Conservation (phyloP, 192 early-diverging fungal genomes). For the Ramicandelaber brevisporus region DNA sequence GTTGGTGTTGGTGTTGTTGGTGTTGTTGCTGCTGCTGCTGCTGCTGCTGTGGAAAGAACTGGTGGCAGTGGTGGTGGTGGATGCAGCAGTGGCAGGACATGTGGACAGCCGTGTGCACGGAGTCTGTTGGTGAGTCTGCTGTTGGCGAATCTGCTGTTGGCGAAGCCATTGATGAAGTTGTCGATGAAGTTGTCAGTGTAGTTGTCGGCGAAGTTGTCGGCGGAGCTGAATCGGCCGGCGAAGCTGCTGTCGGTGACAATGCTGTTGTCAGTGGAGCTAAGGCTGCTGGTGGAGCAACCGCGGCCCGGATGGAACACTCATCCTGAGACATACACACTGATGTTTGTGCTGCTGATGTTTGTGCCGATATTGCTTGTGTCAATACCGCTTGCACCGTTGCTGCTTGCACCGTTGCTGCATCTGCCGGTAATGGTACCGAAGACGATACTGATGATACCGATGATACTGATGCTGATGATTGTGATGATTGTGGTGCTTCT, state of each 20-base stretch:
- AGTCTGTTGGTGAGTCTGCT: neutral
- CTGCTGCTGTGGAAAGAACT: neutral
- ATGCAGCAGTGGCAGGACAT: conserved; percentile 2
- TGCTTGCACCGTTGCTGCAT: neutral
- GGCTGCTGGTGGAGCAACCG: too few species aligned
- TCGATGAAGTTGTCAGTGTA: neutral
- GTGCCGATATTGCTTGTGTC: conserved; percentile 1
- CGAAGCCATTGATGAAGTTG: neutral
- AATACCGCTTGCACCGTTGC: neutral
- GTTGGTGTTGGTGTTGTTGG: neutral
- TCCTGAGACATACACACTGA: too few species aligned
- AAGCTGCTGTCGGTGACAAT: too few species aligned
- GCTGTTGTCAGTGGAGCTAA: too few species aligned
- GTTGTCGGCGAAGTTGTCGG: neutral
- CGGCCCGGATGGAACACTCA: too few species aligned
- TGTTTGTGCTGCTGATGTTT: neutral
- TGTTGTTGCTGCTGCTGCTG: neutral
- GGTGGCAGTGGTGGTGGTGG: neutral
- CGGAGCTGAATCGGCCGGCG: conserved; percentile 2
- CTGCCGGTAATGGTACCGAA: neutral
- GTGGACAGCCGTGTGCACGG: conserved; percentile 2
- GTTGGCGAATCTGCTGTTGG: neutral
- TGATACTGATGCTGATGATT: neutral
- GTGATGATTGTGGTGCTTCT: too few species aligned
- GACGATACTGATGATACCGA: neutral